Evolutionary conservation across 139 green algal species (phyloP).

Genomic region (Haematococcus lacustris): DNA sequence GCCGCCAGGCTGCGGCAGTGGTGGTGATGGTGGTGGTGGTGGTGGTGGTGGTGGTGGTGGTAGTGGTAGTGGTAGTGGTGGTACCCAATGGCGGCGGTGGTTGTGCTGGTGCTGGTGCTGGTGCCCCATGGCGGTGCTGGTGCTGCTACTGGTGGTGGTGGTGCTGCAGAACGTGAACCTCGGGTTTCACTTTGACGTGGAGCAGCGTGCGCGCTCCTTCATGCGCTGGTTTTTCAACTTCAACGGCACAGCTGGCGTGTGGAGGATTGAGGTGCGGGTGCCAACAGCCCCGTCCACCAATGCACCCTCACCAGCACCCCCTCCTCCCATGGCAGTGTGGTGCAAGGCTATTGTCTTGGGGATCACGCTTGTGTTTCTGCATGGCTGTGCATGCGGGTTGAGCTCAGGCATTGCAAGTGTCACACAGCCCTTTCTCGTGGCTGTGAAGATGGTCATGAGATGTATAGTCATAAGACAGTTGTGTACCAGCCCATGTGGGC

Average conservation of each 20-base stretch:
- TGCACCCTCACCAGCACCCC: not conserved
- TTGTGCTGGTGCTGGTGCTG: not conserved
- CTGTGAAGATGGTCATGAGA: not conserved
- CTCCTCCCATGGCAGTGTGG: not conserved
- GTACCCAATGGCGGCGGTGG: not conserved
- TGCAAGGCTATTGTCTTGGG: not conserved
- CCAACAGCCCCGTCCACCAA: not conserved
- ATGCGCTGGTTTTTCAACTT: constrained; percentile 65
- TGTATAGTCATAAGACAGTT: too few species aligned
- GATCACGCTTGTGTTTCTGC: not conserved
- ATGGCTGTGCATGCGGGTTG: not conserved
- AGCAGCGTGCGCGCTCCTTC: constrained; percentile 49
- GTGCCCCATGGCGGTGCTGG: not conserved
- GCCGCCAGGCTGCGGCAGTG: not conserved
- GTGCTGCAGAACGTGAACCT: constrained; percentile 34
- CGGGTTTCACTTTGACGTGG: constrained; percentile 56
- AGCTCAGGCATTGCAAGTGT: not conserved
- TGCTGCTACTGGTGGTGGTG: not conserved
- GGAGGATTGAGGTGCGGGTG: constrained; percentile 25
- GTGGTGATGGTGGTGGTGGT: not conserved
- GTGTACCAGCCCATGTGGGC: not conserved
- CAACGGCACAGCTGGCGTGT: constrained; percentile 56
- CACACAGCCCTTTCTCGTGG: not conserved
- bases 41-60: not conserved
- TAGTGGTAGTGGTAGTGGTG: not conserved